Conservation (phyloP, 2,329 filamentous ascomycete genomes). For the Pseudogymnoascus sp. region DNA sequence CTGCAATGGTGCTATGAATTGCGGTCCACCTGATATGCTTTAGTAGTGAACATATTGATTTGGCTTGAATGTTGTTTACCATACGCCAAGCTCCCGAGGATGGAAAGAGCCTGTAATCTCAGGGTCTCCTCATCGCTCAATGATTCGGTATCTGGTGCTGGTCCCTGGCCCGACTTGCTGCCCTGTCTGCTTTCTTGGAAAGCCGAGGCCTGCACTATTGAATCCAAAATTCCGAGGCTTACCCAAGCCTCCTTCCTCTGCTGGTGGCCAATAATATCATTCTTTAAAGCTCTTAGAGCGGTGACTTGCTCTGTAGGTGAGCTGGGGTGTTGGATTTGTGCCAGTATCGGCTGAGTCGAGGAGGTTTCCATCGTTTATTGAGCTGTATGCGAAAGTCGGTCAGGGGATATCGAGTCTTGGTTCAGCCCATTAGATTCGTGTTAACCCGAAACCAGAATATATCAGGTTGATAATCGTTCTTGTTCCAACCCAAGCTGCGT, state of each 20-base stretch:
- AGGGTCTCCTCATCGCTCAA: slow-evolving; percentile 58
- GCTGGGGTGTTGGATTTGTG: slow-evolving; percentile 48
- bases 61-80: slow-evolving; percentile 43
- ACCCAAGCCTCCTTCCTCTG: slow-evolving; percentile 80
- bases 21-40: slow-evolving; percentile 56
- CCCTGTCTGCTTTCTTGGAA: slow-evolving; percentile 34
- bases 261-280: slow-evolving; percentile 80
- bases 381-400: neutral
- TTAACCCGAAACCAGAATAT: neutral
- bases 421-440: neutral
- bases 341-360: slow-evolving; percentile 44
- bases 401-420: neutral
- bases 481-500: neutral
- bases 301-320: slow-evolving; percentile 44
- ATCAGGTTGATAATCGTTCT: neutral
- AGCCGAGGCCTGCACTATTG: slow-evolving; percentile 40
- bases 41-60: neutral
- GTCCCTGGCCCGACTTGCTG: slow-evolving; percentile 40
- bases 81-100: slow-evolving; percentile 78
- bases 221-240: slow-evolving; percentile 57
- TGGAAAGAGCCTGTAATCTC: slow-evolving; percentile 69
- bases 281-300: slow-evolving; percentile 69
- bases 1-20: slow-evolving; percentile 68
- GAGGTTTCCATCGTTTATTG: slow-evolving; percentile 19
- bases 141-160: slow-evolving; percentile 11